Percentiles rank a stretch among this genome's conserved stretches.
Evolutionary conservation across 2,329 filamentous ascomycete genomes (phyloP).

Genomic region (Beauveria sp.): DNA sequence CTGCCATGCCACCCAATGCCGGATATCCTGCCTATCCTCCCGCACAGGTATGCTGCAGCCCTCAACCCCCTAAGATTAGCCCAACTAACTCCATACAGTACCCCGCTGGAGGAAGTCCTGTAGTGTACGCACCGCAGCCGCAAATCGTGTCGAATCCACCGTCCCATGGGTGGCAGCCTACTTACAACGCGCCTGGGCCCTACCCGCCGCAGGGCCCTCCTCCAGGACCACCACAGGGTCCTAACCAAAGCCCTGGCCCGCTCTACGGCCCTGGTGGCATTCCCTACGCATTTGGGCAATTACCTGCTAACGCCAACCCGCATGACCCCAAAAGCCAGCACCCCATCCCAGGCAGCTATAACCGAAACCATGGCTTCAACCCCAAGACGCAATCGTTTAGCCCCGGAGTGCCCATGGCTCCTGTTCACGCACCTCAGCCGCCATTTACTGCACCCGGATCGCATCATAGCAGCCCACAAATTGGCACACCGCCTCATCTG

Average conservation of each 20-base stretch:
- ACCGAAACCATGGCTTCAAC: conserved; percentile 75
- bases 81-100: conserved; percentile 19
- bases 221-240: conserved; percentile 17
- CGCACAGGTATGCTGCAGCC: conserved; percentile 34
- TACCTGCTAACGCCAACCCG: conserved; percentile 62
- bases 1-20: conserved; percentile 32
- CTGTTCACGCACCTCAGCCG: conserved; percentile 39
- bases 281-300: conserved; percentile 72
- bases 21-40: conserved; percentile 33
- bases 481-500: conserved; percentile 40
- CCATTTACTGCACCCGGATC: conserved; percentile 41
- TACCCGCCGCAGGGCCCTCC: conserved; percentile 22
- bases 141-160: conserved; percentile 23
- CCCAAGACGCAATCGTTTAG: conserved; percentile 91
- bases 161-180: conserved; percentile 31
- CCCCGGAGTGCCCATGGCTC: conserved; percentile 48
- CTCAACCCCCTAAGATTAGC: not conserved
- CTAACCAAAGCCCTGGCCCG: conserved; percentile 15
- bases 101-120: conserved; percentile 26
- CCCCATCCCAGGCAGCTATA: conserved; percentile 76
- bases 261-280: conserved; percentile 23
- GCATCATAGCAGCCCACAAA: conserved; percentile 46
- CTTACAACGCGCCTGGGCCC: conserved; percentile 22
- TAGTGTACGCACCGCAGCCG: conserved; percentile 29
- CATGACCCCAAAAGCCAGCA: conserved; percentile 70